These are phyloP conservation scores for Cordyceps cicadae DNA, from an alignment of 2,329 filamentous ascomycete species.

Conservation along the genomic window DNA sequence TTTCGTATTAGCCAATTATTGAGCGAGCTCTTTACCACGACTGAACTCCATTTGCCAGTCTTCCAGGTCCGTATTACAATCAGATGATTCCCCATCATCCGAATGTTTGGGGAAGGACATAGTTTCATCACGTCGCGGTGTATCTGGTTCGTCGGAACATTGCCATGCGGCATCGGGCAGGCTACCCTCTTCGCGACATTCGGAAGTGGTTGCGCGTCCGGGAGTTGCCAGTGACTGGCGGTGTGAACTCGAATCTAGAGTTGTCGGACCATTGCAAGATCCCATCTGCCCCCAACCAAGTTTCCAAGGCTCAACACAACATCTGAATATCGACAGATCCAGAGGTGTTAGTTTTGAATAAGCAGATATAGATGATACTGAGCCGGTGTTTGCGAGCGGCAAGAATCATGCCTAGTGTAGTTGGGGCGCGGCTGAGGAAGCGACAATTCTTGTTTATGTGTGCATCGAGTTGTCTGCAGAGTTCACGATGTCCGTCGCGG, in stretches of 20 bases:
- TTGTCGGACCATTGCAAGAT: not conserved
- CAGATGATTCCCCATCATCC: not conserved
- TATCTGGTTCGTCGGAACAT: not conserved
- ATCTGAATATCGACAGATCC: not conserved
- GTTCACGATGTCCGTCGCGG: not conserved
- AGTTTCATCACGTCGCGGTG: not conserved
- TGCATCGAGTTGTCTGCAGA: not conserved
- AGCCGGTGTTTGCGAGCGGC: too few relatives aligned
- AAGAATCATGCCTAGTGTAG: too few relatives aligned
- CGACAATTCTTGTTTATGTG: too few relatives aligned
- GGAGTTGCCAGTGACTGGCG: not conserved
- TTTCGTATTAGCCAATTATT: too few relatives aligned
- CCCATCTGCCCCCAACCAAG: conserved; percentile 1
- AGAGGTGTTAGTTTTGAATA: not conserved
- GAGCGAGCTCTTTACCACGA: too few relatives aligned
- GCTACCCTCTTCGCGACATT: not conserved
- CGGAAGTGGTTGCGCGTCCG: not conserved
- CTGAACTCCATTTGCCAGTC: not conserved
- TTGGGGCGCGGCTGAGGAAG: too few relatives aligned
- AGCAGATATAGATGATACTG: too few relatives aligned
- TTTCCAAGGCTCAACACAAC: not conserved
- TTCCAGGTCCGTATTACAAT: not conserved
- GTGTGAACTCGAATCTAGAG: not conserved
- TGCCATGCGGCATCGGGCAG: not conserved
- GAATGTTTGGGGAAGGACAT: not conserved